Evolutionary conservation across 225 moss, liverwort and hornwort species (phyloP), one percentile per base, ranked within the genome.

Genomic region (Physcomitrium patens): DNA sequence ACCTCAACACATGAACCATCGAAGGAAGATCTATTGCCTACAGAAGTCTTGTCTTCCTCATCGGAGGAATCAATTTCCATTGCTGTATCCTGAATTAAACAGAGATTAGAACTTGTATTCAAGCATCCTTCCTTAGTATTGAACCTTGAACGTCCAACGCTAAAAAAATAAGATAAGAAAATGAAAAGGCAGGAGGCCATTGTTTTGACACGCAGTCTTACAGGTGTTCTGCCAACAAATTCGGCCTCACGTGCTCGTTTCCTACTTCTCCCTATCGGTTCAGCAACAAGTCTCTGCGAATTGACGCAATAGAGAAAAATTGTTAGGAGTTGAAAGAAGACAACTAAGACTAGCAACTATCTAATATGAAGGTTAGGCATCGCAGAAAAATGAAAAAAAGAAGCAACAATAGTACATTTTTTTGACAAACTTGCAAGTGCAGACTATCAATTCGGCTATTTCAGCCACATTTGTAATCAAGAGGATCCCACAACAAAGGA

Each of bases 31-130:
- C 60, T 45, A 13, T 41, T 64, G 13, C 71, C 52, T 64, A 44
- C 65, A 42, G 75, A 51, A 48, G 70, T 63, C 26, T 74, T 74
- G 7, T 85, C 83, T 8, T 93, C 92, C 14, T 90, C 92, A 53
- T 90, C 90, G 16, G 93, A 91, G 23, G 91, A 93, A 76, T 83
- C 79, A n/a, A 93, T 79, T 82, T 91, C 91, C 89, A 93, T 87
- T 74, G 91, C 91, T 77, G 83, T 82, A 72, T 89, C 91, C 91
- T 93, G 82, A 41, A 27, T 47, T 60, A 27, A 65, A 79, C 10
- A 56, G 52, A 69, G 63, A 53, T 74, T 37, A 41, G 60, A 62
- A 28, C 24, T 41, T 68, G 9, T 14, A 52, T 50, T 23, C 41
- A 65, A 16, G 9, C 42, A 19, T 59, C 47, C 45, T 51, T 24